Conservation (phyloP, 2,329 filamentous ascomycete genomes). For the Neofusicoccum parvum region DNA sequence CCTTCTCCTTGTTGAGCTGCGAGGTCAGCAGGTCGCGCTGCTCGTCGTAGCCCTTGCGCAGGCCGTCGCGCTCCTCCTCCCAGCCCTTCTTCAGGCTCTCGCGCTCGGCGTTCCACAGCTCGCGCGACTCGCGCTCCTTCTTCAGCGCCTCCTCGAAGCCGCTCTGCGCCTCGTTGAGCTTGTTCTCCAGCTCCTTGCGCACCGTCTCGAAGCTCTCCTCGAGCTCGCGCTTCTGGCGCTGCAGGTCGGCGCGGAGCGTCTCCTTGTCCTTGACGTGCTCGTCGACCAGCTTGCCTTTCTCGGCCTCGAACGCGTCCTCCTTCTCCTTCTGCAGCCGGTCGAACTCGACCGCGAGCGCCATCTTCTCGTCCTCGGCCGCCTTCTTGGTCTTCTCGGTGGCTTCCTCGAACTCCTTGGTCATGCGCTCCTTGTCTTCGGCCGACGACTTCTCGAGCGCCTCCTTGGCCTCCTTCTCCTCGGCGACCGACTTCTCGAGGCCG, state of each 20-base stretch:
- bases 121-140: constrained; percentile 48
- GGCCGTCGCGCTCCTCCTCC: constrained; percentile 53
- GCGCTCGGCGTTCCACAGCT: constrained; percentile 50
- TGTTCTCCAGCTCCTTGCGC: constrained; percentile 47
- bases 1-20: constrained; percentile 39
- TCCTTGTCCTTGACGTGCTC: constrained; percentile 38
- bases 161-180: constrained; percentile 40
- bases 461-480: constrained; percentile 38
- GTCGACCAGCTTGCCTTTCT: constrained; percentile 47
- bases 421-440: constrained; percentile 36
- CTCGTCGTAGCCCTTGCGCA: constrained; percentile 55
- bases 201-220: constrained; percentile 46
- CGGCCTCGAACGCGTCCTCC: constrained; percentile 45
- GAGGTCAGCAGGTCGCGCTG: constrained; percentile 48
- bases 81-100: constrained; percentile 41
- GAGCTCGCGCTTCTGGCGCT: constrained; percentile 40
- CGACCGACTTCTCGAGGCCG: constrained; percentile 42
- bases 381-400: constrained; percentile 40
- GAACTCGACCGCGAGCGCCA: constrained; percentile 42
- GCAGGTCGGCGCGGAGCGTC: constrained; percentile 35
- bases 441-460: constrained; percentile 48
- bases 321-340: constrained; percentile 33
- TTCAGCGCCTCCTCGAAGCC: constrained; percentile 50
- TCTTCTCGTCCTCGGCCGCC: constrained; percentile 41
- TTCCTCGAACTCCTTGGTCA: constrained; percentile 45